These are phyloP conservation scores for Ustilago esculenta DNA, from an alignment of 1,284 basidiomycete genomes.

Conservation along the genomic window DNA sequence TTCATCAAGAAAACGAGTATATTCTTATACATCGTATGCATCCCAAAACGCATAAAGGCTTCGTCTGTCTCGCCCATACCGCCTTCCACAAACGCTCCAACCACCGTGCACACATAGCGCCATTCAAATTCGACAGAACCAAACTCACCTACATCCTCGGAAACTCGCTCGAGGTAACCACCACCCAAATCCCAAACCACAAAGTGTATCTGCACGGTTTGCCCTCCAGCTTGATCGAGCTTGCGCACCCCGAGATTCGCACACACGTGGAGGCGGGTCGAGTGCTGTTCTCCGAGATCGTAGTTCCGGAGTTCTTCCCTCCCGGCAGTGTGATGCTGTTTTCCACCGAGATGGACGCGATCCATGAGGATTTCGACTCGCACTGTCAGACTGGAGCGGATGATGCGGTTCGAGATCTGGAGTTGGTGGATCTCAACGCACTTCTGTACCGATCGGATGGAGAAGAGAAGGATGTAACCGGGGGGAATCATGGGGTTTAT, in stretches of 20 bases:
- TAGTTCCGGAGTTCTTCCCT: conserved; percentile 59
- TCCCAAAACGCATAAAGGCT: conserved; percentile 60
- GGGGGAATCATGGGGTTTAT: conserved; percentile 56
- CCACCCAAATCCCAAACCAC: conserved; percentile 29
- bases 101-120: conserved; percentile 50
- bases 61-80: conserved; percentile 56
- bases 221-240: conserved; percentile 51
- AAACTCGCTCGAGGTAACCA: conserved; percentile 52
- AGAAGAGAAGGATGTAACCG: conserved; percentile 60
- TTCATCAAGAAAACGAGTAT: conserved; percentile 61
- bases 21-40: conserved; percentile 60
- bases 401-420: conserved; percentile 51
- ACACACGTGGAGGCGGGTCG: conserved; percentile 31
- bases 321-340: conserved; percentile 63
- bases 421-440: conserved; percentile 59
- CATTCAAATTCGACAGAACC: conserved; percentile 56
- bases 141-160: conserved; percentile 54
- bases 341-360: conserved; percentile 53
- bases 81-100: conserved; percentile 54
- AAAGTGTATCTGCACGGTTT: conserved; percentile 45
- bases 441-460: conserved; percentile 61
- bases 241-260: conserved; percentile 45
- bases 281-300: conserved; percentile 50
- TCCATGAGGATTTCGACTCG: conserved; percentile 49
- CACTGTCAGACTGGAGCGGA: conserved; percentile 51